These are phyloP conservation scores for Aspergillus melleus DNA, from an alignment of 2,329 filamentous ascomycete genomes.

Conservation along the genomic window DNA sequence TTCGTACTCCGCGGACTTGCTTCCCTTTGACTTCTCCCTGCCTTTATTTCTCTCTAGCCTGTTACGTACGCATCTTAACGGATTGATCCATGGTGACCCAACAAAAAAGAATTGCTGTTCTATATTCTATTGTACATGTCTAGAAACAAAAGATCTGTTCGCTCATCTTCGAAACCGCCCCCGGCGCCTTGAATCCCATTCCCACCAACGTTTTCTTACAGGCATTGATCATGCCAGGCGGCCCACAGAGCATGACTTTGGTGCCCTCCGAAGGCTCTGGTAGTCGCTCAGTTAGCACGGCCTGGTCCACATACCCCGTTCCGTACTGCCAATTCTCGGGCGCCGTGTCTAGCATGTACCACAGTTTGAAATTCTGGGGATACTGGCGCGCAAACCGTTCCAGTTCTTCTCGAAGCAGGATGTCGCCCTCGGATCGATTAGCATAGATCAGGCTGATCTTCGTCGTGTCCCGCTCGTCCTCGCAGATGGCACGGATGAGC, in stretches of 20 bases:
- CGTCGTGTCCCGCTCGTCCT: conserved; percentile 60
- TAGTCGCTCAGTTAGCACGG: conserved; percentile 52
- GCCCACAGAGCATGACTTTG: conserved; percentile 62
- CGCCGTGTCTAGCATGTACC: conserved; percentile 56
- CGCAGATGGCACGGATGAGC: conserved; percentile 63
- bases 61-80: not conserved
- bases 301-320: conserved; percentile 53
- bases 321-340: conserved; percentile 50
- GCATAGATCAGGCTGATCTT: conserved; percentile 60
- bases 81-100: too few relatives aligned
- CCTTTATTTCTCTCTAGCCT: not conserved
- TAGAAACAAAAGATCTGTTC: conserved; percentile 60
- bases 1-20: not conserved
- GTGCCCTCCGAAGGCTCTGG: conserved; percentile 48
- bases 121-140: not conserved
- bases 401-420: conserved; percentile 58
- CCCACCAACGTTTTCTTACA: conserved; percentile 53
- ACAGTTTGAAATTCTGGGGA: conserved; percentile 56
- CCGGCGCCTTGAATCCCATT: conserved; percentile 55
- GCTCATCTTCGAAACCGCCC: conserved; percentile 51
- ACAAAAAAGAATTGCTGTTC: too few relatives aligned
- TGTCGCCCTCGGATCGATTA: conserved; percentile 60
- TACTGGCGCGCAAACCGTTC: conserved; percentile 54
- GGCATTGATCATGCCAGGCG: conserved; percentile 37
- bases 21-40: not conserved